Conservation (phyloP, 495 filamentous ascomycete species). For the Stereocaulon alpinum region DNA sequence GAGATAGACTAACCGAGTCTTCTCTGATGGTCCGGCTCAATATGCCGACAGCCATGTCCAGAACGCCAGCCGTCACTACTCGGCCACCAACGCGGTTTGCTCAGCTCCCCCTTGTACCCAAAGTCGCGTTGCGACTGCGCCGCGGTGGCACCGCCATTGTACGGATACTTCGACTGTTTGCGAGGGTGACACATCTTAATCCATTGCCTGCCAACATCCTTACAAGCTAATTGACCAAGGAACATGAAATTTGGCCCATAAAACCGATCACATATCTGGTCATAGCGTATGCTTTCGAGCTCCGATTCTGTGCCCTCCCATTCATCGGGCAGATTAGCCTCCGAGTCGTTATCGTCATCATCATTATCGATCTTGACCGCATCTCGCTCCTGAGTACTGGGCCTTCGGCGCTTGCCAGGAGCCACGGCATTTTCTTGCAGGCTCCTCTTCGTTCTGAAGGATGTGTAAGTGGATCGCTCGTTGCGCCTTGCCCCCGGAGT, state of each 20-base stretch:
- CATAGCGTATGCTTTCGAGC: background rate
- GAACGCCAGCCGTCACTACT: slow-evolving; percentile 26
- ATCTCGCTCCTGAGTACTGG: background rate
- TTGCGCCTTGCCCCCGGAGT: background rate
- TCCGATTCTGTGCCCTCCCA: background rate
- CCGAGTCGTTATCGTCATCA: background rate
- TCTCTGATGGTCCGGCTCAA: slow-evolving; percentile 74
- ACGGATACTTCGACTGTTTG: slow-evolving; percentile 64
- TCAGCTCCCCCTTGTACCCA: slow-evolving; percentile 35
- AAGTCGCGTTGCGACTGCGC: background rate
- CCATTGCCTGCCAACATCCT: slow-evolving; percentile 14
- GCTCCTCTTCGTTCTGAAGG: background rate
- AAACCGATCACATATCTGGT: background rate
- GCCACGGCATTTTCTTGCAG: background rate
- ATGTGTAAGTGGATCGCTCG: background rate
- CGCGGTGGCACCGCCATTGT: slow-evolving; percentile 45
- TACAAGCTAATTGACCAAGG: slow-evolving; percentile 32
- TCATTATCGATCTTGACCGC: background rate
- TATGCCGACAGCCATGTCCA: slow-evolving; percentile 44
- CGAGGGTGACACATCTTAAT: slow-evolving; percentile 12
- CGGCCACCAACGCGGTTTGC: slow-evolving; percentile 78
- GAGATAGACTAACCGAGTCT: slow-evolving; percentile 54
- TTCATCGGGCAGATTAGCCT: background rate
- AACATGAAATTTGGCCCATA: background rate
- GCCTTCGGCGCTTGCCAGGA: background rate